Base-by-base conservation (phyloP, 2,329 filamentous ascomycete genomes). In the Chaetomium olivaceum region DNA sequence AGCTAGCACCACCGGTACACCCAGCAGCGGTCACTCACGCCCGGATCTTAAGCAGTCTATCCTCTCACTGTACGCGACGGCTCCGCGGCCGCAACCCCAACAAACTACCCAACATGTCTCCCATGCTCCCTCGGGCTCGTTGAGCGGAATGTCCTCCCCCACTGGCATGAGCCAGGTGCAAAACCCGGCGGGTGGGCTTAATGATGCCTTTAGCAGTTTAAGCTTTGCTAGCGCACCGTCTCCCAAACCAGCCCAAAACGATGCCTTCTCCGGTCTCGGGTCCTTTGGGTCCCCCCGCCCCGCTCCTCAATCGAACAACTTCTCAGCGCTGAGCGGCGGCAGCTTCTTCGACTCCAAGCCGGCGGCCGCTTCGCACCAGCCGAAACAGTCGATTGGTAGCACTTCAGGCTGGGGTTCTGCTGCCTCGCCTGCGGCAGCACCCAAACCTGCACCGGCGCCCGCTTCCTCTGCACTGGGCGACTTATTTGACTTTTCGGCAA, bases 21-120 rank as follows among this genome's bases (percentile, higher is more conserved):
- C 85, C 55, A 83, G 84, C 5, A 82, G 82, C 21, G 84, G 85
- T 14, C 89, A 91, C 72, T 96, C 93, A 55, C 85, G 95, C 68
- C 93, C 94, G 2, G 95, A 99, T 75, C 82, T 99, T 67, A 99
- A 99, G 79, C 94, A 97, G 78, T 98, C 94, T 2, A 99, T 99
- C 67, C 80, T 99, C 58, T 99, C 95, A 8, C 85, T 99, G 19
- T 99, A 99, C 76, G 92, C 93, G 12, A 91, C 92, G 8, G 87
- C 87, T 5, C 91, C 93, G 1, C 91, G 92, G 74, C 88, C 91
- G n/a, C 90, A 91, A 71, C 82, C 87, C 29, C 81, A 78, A 63
- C 61, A 64, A 5, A 39, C 58, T 14, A 79, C 77, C 11, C 79
- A 83, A 25, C 81, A 83, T 64, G 77, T 79, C 52, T 80, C 83